A percentile compares a stretch with the other conserved stretches of the same genome.
Evolutionary conservation across 495 filamentous ascomycete genomes (phyloP).

Genomic region (Neurospora pannonica): DNA sequence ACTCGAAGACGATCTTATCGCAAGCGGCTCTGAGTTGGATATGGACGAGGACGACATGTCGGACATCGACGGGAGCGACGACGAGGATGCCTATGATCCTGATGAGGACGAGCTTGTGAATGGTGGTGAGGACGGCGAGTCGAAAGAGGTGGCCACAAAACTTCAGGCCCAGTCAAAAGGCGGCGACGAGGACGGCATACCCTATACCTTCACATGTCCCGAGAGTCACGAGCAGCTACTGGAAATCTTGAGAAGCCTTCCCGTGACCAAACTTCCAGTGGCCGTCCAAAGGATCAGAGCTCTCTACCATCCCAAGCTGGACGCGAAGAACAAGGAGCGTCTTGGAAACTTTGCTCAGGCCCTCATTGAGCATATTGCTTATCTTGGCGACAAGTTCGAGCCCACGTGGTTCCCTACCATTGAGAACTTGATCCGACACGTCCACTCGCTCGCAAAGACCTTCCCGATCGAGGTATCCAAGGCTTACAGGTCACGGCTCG

Average conservation of each 20-base stretch:
- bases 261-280: slow-evolving; percentile 56
- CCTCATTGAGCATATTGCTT: slow-evolving; percentile 69
- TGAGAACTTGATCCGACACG: slow-evolving; percentile 33
- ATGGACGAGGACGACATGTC: slow-evolving; percentile 43
- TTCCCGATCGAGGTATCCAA: slow-evolving; percentile 67
- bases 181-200: slow-evolving; percentile 44
- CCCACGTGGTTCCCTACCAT: slow-evolving; percentile 28
- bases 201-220: slow-evolving; percentile 80
- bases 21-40: slow-evolving; percentile 54
- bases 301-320: slow-evolving; percentile 80
- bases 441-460: slow-evolving; percentile 65
- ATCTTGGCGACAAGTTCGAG: slow-evolving; percentile 44
- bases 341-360: slow-evolving; percentile 63
- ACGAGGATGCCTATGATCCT: slow-evolving; percentile 21
- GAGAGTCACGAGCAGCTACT: slow-evolving; percentile 65
- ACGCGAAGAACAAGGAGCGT: slow-evolving; percentile 72
- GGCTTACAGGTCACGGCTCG: slow-evolving; percentile 65
- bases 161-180: slow-evolving; percentile 17
- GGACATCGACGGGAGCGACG: slow-evolving; percentile 46
- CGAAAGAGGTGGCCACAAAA: slow-evolving; percentile 34
- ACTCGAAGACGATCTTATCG: slow-evolving; percentile 78
- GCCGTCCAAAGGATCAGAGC: slow-evolving; percentile 84
- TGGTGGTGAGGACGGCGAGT: slow-evolving; percentile 46
- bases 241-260: slow-evolving; percentile 47
- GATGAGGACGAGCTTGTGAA: slow-evolving; percentile 63